Evolutionary conservation across 805 yeast species (phyloP).

Genomic region (Wickerhamiella parazyma): DNA sequence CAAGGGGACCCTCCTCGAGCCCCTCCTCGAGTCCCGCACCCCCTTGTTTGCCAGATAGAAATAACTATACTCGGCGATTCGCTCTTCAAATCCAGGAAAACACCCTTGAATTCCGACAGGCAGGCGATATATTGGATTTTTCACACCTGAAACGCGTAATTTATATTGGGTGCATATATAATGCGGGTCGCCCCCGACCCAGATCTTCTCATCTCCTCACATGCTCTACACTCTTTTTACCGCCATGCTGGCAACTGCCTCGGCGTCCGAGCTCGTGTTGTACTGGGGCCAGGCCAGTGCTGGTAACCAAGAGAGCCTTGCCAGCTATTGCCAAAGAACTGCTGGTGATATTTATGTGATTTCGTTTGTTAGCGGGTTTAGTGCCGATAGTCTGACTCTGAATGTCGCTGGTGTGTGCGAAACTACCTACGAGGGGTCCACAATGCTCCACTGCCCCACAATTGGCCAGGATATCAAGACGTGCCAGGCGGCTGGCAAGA

Average conservation of each 20-base stretch:
- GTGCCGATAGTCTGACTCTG: slow-evolving; percentile 28
- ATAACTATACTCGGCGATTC: too few relatives aligned
- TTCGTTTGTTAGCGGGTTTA: slow-evolving; percentile 56
- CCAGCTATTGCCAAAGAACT: slow-evolving; percentile 51
- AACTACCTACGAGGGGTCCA: slow-evolving; percentile 26
- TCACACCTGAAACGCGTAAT: neutral
- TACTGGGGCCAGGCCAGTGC: slow-evolving; percentile 86
- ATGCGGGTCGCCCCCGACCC: neutral
- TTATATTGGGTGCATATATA: neutral
- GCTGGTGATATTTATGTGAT: slow-evolving; percentile 49
- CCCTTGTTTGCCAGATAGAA: too few relatives aligned
- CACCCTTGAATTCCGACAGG: too few relatives aligned
- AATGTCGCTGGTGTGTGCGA: slow-evolving; percentile 47
- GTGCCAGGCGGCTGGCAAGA: slow-evolving; percentile 71
- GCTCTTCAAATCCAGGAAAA: too few relatives aligned
- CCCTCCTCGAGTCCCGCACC: too few relatives aligned
- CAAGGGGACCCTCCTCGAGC: too few relatives aligned
- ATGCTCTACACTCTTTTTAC: neutral
- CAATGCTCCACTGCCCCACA: slow-evolving; percentile 33
- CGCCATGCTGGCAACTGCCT: slow-evolving; percentile 7
- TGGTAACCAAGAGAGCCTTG: slow-evolving; percentile 38
- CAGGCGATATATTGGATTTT: too few relatives aligned
- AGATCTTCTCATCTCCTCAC: neutral
- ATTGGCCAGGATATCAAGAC: slow-evolving; percentile 51
- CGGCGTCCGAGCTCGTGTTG: slow-evolving; percentile 51